Base-by-base conservation (phyloP, 164 flowering plant genomes). In the Aristolochia contorta region DNA sequence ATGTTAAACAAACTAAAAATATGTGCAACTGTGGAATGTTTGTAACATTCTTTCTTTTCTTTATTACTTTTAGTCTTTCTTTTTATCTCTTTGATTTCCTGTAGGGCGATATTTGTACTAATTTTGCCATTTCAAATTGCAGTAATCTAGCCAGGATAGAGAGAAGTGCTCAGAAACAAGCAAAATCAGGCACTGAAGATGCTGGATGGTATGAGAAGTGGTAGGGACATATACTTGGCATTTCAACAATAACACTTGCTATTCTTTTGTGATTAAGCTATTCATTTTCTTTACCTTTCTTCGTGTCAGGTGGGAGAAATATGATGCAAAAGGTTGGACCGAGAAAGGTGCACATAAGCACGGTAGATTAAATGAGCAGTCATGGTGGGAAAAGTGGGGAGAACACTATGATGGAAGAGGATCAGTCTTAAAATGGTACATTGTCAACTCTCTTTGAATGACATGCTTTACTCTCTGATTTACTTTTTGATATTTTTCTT, bases 351-450 rank as follows among this genome's bases (percentile, higher is more conserved):
- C 98, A 56, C 91, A 92, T 46, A 92, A 92, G 59, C 89, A 92
- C 70, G 98, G 98, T 37, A 82, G 86, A 75, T 69, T 89, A 66
- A 87, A 92, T 81, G 98, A 89, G 67, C 96, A 92, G 68, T 92
- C 98, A 49, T 92, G 96, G 98, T 92, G 98, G 98, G 98, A 92
- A 76, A 89, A 85, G 68, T 92, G 98, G 98, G 98, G 98, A 70
- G 98, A 92, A 73, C 79, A 85, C 69, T 92, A 80, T 72, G 98
- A 92, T 71, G 98, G 98, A 82, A 80, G 84, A 65, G 96, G 98
- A 78, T 85, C 96, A 45, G 96, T 92, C 62, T 71, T 87, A 21
- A 92, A 92, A 92, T 89, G 98, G 98, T 91, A 67, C 65, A 49
- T 33, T 27, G 18, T 21, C 55, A 43, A 51, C 33, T 47, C 63